Evolutionary conservation across 2,329 filamentous ascomycete species (phyloP), one percentile per base, ranked within the genome.

Genomic region (Sodiomyces alkalinus): DNA sequence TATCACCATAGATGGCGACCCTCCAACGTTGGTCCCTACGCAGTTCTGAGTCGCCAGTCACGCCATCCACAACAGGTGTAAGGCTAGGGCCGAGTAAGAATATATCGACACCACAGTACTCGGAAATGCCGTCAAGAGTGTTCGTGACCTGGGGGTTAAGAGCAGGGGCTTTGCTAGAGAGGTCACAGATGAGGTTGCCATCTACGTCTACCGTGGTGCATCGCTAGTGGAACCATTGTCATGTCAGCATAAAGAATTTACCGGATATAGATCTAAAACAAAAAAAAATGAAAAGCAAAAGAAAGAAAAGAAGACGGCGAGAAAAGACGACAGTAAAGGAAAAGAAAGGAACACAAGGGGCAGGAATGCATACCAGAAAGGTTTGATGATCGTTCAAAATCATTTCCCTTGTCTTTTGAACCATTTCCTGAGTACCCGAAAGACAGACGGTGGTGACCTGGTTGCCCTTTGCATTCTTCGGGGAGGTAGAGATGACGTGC

Each of bases 141-240:
- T 83, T 74, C 28, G 86, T 71, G 17, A 94, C 80, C 26, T 73
- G 68, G 37, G 74, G 67, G 48, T 82, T 74, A 34, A 93, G 64
- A 19, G 19, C 35, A 16, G 23, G 23, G 24, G 76, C 72, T 28
- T 74, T 72, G 39, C 64, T 64, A 30, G 56, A 58, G 24, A 67
- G 49, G 44, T 92, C 85, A 49, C 86, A 80, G 46, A 96, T 82
- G 41, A 94, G 68, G 43, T 83, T 77, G 44, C 83, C 83, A 49
- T 93, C 85, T 42, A 98, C 79, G 49, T 96, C 90, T 46, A 98
- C 82, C 31, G 77, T 85, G 26, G 86, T 83, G 55, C 85, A 93
- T 43, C 82, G 80, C 87, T 94, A 56, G 36, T n/a, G n/a, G n/a
- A n/a, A n/a, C n/a, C n/a, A n/a, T n/a, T n/a, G n/a, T n/a, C n/a